Evolutionary conservation across 345 rosid species (phyloP).

Genomic region (Linum usitatissimum): DNA sequence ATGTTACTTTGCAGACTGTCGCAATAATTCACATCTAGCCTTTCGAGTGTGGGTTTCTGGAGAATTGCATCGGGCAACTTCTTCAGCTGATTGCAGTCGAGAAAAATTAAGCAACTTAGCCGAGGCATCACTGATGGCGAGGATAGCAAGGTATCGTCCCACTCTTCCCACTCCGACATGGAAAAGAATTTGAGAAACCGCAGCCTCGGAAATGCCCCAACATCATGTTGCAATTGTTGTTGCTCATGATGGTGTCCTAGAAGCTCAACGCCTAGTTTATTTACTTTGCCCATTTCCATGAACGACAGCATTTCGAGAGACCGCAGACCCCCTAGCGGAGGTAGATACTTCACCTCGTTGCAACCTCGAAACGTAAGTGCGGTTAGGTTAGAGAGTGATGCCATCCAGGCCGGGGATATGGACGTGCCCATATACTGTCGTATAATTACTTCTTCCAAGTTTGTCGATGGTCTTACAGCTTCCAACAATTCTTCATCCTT

Average conservation of each 20-base stretch:
- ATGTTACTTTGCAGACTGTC: too few relatives aligned
- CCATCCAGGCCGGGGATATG: not conserved
- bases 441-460: not conserved
- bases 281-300: too few relatives aligned
- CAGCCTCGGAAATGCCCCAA: not conserved
- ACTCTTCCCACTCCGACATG: not conserved
- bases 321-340: not conserved
- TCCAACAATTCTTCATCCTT: not conserved
- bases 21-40: too few relatives aligned
- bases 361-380: not conserved
- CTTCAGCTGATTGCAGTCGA: too few relatives aligned
- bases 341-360: not conserved
- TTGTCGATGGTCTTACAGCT: not conserved
- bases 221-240: not conserved
- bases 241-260: not conserved
- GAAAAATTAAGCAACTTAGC: not conserved
- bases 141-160: not conserved
- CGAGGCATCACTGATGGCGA: not conserved
- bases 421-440: accelerated
- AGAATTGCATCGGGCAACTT: too few relatives aligned
- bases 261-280: not conserved
- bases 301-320: not conserved
- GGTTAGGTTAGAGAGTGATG: not conserved
- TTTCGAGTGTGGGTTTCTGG: too few relatives aligned
- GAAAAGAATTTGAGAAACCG: accelerated